Base-by-base conservation (phyloP, 2,329 filamentous ascomycete genomes). In the Aspergillus persii region DNA sequence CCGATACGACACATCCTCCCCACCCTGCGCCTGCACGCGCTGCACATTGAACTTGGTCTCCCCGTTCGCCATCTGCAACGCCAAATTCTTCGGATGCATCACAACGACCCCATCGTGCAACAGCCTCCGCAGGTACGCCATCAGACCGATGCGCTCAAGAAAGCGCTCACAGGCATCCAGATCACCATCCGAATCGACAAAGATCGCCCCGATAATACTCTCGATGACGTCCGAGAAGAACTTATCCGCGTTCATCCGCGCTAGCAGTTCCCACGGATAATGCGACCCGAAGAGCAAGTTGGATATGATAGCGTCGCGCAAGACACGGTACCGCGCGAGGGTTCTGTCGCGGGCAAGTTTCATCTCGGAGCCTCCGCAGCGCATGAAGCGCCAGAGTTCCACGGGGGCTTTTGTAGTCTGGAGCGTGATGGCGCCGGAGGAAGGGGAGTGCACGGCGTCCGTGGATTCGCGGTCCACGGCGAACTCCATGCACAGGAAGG, bases 191-290 rank as follows among this genome's bases (percentile, higher is more conserved):
- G 82, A 90, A 72, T 98, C 95, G 23, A 96, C 79, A 80, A 90
- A 97, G 0, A 97, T 82, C 0, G 92, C 93, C 0, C 91, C 94
- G 0, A 98, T 74, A 0, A 96, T 72, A 33, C 86, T 85, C 77
- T 98, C 94, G 8, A 97, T 80, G 7, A 97, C 77, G 72, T 97
- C 93, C 0, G 89, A 94, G 74, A 89, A 89, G 73, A 91, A 90
- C 70, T 97, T 97, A 15, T 85, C 85, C 0, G 87, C 82, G 12
- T 83, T 80, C 0, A 96, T 78, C 0, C 83, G 80, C 0, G 86
- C 80, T 0, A 98, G 83, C 0, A 86, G 74, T 1, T 84, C 80
- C 94, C 94, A 98, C 0, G 94, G 95, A 68, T 93, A 96, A 15
- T 78, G 73, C 0, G 64, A 61, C 0, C 83, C 84, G 0, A 73